Evolutionary conservation across 129 eudicot genomes (phyloP), one percentile per base, ranked within the genome.

Genomic region (Escallonia herrerae): DNA sequence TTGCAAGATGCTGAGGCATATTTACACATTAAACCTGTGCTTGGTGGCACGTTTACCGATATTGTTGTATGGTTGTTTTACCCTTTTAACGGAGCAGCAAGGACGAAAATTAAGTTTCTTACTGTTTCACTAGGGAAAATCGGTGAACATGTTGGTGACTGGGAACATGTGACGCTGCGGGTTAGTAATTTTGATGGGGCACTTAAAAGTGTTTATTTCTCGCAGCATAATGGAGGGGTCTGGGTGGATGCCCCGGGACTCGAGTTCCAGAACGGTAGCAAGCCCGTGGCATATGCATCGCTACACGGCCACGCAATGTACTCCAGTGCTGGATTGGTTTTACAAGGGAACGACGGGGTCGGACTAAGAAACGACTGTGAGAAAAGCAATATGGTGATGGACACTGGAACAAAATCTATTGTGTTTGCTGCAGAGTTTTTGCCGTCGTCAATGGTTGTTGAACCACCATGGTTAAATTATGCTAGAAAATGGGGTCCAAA

Each of bases 401-500:
- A n/a, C n/a, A n/a, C n/a, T n/a, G n/a, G n/a, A n/a, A n/a, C n/a
- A n/a, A n/a, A n/a, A n/a, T n/a, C n/a, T n/a, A n/a, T n/a, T n/a
- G n/a, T n/a, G n/a, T n/a, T n/a, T n/a, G n/a, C n/a, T n/a, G n/a
- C n/a, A n/a, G n/a, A n/a, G n/a, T n/a, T n/a, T n/a, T n/a, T n/a
- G n/a, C n/a, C n/a, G n/a, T n/a, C n/a, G n/a, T n/a, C n/a, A n/a
- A 67, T 45, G 9, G 65, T 79, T 15, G 79, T 8, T 9, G 89
- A 85, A 62, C 91, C 90, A 38, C 79, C 85, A 5, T 93, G 98
- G 98, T 62, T 93, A 53, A 81, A 83, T 63, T 93, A 79, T 73
- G 65, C 64, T 2, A 80, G 98, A 47, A 72, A 80, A 72, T 93
- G 98, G 98, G 98, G 96, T 12, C 98, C 98, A n/a, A 85, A 79